Evolutionary conservation across 768 basidiomycete species (phyloP), one percentile per base, ranked within the genome.

Genomic region (Saitozyma podzolica): DNA sequence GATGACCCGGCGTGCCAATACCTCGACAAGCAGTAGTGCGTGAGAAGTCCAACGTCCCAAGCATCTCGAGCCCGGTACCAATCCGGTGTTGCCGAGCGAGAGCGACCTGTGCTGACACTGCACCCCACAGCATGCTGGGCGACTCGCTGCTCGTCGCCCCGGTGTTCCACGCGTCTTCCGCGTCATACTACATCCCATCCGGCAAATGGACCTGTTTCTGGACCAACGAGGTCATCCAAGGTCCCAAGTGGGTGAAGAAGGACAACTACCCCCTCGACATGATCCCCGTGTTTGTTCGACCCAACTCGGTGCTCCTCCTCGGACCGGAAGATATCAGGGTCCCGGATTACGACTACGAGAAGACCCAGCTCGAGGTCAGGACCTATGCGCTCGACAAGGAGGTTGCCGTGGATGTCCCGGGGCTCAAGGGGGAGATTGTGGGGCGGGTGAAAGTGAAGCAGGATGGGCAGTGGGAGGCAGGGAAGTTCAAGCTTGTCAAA

Each of bases 231-330:
- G 82, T 82, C n/a, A 67, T 86, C 37, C 75, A 81, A 54, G 88
- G 88, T 0, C 88, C 87, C 0, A 65, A 68, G 16, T 89, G 87
- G 87, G 79, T 89, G 62, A 74, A 53, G n/a, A 83, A 83, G 56
- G 85, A 86, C 66, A 79, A 83, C 59, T 85, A 88, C n/a, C 83
- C 86, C 29, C 76, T 88, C 45, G 84, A 87, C 68, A 83, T 84
- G 59, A 83, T 89, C 45, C 88, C 87, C 14, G 84, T 89, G 39
- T 89, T 85, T 84, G 84, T 89, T 43, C 82, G 86, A 43, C 83
- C 84, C 37, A 84, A 83, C 43, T 84, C 83, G 14, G 82, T 88
- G 17, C 75, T 89, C 17, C 79, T 83, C 56, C 81, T 88, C n/a
- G 86, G 87, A 6, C 84, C 87, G 16, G 70, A 80, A 40, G 80